phyloP scores from a whole-genome alignment of 78 protist genomes.

The Anaeramoeba flamelloides region DNA sequence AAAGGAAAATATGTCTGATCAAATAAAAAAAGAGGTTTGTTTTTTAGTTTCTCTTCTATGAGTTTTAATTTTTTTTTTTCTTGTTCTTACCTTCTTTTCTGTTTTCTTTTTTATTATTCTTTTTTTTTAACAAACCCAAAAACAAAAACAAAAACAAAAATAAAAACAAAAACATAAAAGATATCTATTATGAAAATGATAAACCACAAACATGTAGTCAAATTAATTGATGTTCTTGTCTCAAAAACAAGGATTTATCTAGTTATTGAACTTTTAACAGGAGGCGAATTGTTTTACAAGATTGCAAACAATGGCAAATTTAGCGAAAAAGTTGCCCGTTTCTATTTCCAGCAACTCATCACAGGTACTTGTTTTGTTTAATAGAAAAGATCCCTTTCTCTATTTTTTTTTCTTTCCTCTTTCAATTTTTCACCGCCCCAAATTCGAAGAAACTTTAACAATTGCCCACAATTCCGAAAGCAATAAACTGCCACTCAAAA shows the following conservation, averaged over 20 bases:
- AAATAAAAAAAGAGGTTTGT: slow-evolving; percentile 21
- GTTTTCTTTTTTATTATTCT: too few relatives aligned
- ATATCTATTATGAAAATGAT: slow-evolving; percentile 16
- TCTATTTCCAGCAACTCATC: slow-evolving; percentile 16
- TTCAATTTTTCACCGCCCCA: too few relatives aligned
- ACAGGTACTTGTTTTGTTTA: neutral
- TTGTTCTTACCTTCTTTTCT: too few relatives aligned
- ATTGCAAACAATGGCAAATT: slow-evolving; percentile 8
- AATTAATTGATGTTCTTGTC: slow-evolving; percentile 24
- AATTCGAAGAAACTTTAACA: too few relatives aligned
- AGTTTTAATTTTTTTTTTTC: too few relatives aligned
- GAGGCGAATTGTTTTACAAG: slow-evolving; percentile 31
- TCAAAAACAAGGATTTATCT: slow-evolving; percentile 11
- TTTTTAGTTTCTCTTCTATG: too few relatives aligned
- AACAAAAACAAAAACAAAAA: too few relatives aligned
- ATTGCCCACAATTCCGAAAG: too few relatives aligned
- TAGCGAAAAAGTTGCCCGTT: slow-evolving; percentile 9
- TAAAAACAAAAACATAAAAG: neutral
- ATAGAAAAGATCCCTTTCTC: too few relatives aligned
- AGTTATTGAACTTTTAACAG: slow-evolving; percentile 25
- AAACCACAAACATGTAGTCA: slow-evolving; percentile 20
- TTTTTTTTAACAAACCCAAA: too few relatives aligned
- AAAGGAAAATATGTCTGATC: slow-evolving; percentile 16
- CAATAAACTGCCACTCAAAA: too few relatives aligned
- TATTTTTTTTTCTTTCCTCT: too few relatives aligned